Conservation (phyloP, 2,329 filamentous ascomycete species). For the Paecilomyces fulvus region DNA sequence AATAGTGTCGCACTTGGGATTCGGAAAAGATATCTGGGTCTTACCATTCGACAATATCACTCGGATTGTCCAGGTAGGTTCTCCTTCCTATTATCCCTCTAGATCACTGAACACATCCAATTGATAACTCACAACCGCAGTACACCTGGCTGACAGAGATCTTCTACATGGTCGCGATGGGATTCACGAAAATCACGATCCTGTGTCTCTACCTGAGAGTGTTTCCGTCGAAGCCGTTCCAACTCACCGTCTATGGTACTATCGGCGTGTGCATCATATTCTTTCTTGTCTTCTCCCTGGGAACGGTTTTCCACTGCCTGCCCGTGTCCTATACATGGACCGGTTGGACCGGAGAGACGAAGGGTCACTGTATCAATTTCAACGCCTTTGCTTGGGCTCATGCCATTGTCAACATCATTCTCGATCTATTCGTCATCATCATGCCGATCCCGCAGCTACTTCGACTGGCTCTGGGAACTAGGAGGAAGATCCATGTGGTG, state of each 20-base stretch:
- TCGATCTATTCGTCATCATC: slow-evolving; percentile 46
- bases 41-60: background rate
- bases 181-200: slow-evolving; percentile 44
- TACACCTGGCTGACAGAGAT: slow-evolving; percentile 21
- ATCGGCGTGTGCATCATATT: slow-evolving; percentile 43
- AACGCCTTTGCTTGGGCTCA: slow-evolving; percentile 45
- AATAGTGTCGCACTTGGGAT: background rate
- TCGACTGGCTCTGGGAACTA: slow-evolving; percentile 37
- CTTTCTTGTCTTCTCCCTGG: slow-evolving; percentile 27
- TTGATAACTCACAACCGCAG: background rate
- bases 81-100: background rate
- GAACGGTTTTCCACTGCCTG: slow-evolving; percentile 18
- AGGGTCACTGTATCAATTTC: slow-evolving; percentile 43
- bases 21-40: background rate
- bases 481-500: slow-evolving; percentile 42
- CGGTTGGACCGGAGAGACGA: slow-evolving; percentile 41
- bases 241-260: slow-evolving; percentile 37
- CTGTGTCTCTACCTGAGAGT: slow-evolving; percentile 50
- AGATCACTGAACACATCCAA: background rate
- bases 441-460: slow-evolving; percentile 43
- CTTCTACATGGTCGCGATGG: slow-evolving; percentile 41
- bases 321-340: slow-evolving; percentile 45
- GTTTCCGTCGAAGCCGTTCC: slow-evolving; percentile 38
- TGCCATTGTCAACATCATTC: slow-evolving; percentile 44
- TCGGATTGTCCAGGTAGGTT: background rate